Evolutionary conservation across 1,284 basidiomycete species (phyloP).

Genomic region (Rhodotorula sp.): DNA sequence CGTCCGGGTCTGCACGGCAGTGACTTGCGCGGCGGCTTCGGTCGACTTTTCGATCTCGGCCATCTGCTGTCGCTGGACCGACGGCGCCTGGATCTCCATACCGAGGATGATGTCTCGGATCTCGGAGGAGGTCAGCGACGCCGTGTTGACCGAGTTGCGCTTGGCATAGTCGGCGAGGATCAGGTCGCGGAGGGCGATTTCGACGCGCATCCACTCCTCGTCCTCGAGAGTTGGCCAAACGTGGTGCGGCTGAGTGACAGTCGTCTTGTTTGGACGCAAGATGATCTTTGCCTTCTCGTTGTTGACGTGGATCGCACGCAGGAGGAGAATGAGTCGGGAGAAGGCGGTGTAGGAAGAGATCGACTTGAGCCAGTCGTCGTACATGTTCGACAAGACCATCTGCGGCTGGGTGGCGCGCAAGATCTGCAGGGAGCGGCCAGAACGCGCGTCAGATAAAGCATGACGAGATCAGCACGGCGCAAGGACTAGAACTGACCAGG

Average conservation of each 20-base stretch:
- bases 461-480: not conserved
- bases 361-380: constrained; percentile 98
- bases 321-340: constrained; percentile 89
- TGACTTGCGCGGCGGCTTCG: constrained; percentile 91
- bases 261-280: constrained; percentile 59
- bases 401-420: constrained; percentile 93
- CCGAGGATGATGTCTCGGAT: constrained; percentile 95
- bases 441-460: not conserved
- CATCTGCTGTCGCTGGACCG: constrained; percentile 94
- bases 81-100: constrained; percentile 87
- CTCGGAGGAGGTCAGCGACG: constrained; percentile 91
- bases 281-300: constrained; percentile 92
- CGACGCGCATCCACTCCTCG: constrained; percentile 99
- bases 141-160: constrained; percentile 97
- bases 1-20: constrained; percentile 93
- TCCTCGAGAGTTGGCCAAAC: constrained; percentile 95
- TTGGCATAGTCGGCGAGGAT: constrained; percentile 87
- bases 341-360: constrained; percentile 99
- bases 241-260: constrained; percentile 93
- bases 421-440: constrained; percentile 23
- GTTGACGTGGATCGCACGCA: constrained; percentile 97
- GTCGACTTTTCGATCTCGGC: constrained; percentile 96
- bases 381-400: constrained; percentile 97
- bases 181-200: constrained; percentile 74
- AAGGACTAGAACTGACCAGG: constrained; percentile 56